Conservation (phyloP, 257 asterid genomes). For the Ehretia macrophylla region DNA sequence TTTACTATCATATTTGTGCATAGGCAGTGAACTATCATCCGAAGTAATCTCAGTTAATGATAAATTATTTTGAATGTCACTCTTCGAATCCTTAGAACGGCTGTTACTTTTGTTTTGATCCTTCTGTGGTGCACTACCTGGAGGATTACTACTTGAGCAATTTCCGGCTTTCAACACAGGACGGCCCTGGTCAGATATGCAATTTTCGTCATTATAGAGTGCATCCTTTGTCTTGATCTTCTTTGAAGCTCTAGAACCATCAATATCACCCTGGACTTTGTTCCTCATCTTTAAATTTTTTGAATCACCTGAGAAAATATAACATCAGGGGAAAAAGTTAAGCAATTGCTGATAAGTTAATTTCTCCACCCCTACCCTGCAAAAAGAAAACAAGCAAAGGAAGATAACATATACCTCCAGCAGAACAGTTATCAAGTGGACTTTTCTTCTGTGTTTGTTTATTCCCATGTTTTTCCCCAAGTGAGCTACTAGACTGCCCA, state of each 20-base stretch:
- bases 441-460: conserved; percentile 40
- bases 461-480: conserved; percentile 33
- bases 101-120: conserved; percentile 34
- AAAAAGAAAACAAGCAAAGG: conserved; percentile 13
- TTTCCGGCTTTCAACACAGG: conserved; percentile 48
- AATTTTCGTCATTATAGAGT: conserved; percentile 44
- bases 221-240: conserved; percentile 55
- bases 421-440: conserved; percentile 38
- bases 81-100: conserved; percentile 33
- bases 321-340: conserved; percentile 6
- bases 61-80: conserved; percentile 30
- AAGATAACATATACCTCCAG: conserved; percentile 49
- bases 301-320: conserved; percentile 37
- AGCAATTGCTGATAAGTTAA: background rate
- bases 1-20: conserved; percentile 40
- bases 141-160: conserved; percentile 42
- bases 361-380: background rate
- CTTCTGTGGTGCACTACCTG: conserved; percentile 41
- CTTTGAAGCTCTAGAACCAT: conserved; percentile 57
- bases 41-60: conserved; percentile 29
- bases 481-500: conserved; percentile 34
- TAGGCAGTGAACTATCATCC: conserved; percentile 39
- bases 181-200: conserved; percentile 51
- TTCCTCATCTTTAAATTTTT: conserved; percentile 41
- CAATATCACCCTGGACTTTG: conserved; percentile 55